These are phyloP conservation scores for Phellinidium pouzarii DNA, from an alignment of 1,284 basidiomycete species.

Conservation along the genomic window DNA sequence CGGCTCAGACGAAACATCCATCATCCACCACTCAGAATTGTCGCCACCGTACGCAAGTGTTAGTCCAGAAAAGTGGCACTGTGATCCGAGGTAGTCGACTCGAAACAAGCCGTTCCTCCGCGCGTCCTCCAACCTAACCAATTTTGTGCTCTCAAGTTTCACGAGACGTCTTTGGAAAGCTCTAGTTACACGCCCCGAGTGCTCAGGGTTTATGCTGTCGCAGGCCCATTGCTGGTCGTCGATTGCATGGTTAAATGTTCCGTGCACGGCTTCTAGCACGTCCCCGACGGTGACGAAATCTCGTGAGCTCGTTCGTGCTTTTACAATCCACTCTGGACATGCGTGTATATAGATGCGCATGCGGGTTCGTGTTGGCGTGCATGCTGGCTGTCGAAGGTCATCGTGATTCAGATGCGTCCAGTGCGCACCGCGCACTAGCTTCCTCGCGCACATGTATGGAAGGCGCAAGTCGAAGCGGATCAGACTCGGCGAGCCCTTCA, in stretches of 20 bases:
- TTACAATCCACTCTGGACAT: slow-evolving; percentile 2
- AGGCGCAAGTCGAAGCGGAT: slow-evolving; percentile 12
- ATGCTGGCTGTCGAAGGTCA: slow-evolving; percentile 4
- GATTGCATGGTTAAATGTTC: background rate
- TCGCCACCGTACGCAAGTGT: slow-evolving; percentile 1
- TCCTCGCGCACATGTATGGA: slow-evolving; percentile 9
- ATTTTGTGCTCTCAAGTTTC: background rate
- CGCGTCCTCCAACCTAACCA: background rate
- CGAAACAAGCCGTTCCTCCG: background rate
- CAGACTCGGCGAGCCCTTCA: background rate
- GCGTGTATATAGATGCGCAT: slow-evolving; percentile 2
- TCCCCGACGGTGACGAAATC: slow-evolving; percentile 7
- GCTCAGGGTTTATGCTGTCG: background rate
- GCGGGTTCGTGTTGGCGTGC: background rate
- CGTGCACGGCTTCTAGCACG: slow-evolving; percentile 1
- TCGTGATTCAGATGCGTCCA: slow-evolving; percentile 12
- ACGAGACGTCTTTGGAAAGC: slow-evolving; percentile 2
- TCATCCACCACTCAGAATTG: slow-evolving; percentile 9
- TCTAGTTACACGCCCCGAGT: background rate
- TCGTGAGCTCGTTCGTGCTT: background rate
- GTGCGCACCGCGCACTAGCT: slow-evolving; percentile 1
- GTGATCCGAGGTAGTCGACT: slow-evolving; percentile 13
- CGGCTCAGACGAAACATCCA: slow-evolving; percentile 5
- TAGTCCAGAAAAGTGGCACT: slow-evolving; percentile 7
- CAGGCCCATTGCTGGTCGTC: background rate